Evolutionary conservation across 345 rosid genomes (phyloP), one percentile per base, ranked within the genome.

Genomic region (Salix viminalis): DNA sequence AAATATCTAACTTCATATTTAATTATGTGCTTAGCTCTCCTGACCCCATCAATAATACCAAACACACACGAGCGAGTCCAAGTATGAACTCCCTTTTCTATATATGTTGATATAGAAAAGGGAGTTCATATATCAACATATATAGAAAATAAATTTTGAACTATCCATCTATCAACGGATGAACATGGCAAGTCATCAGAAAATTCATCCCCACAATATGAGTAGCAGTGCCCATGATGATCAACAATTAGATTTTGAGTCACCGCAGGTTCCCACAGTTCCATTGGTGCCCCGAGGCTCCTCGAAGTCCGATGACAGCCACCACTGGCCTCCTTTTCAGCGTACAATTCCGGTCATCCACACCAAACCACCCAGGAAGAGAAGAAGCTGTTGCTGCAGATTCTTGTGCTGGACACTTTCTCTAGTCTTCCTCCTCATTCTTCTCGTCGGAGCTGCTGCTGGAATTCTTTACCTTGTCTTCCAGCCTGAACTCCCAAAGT

Each of bases 401-500:
- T 90, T 92, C 83, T 58, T 92, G 34, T 91, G 97, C 41, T 91
- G 95, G 91, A 89, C 94, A 1, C 21, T 90, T 0, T 83, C 84
- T 26, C 39, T 92, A 6, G 50, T 92, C 64, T 39, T 91, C 5
- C 83, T 91, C 70, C 86, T 88, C 10, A 77, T 92, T 7, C 66
- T 91, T 18, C 19, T 81, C 44, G 0, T 91, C 1, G 98, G 84
- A 26, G 79, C 81, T 8, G 15, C 32, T 0, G 77, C 67, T 46
- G 98, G 95, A 62, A 81, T 91, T 52, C 84, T 94, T 46, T 92
- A 65, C 90, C 86, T 92, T 2, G 94, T 79, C 39, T 92, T 92
- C 91, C 87, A 68, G 50, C 98, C 98, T 4, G 92, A 94, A 77
- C 74, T 94, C 2, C 97, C 97, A 0, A 84, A 89, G 24, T 91